phyloP scores from a whole-genome alignment of 139 green algal species.

The Ostreobium quekettii region DNA sequence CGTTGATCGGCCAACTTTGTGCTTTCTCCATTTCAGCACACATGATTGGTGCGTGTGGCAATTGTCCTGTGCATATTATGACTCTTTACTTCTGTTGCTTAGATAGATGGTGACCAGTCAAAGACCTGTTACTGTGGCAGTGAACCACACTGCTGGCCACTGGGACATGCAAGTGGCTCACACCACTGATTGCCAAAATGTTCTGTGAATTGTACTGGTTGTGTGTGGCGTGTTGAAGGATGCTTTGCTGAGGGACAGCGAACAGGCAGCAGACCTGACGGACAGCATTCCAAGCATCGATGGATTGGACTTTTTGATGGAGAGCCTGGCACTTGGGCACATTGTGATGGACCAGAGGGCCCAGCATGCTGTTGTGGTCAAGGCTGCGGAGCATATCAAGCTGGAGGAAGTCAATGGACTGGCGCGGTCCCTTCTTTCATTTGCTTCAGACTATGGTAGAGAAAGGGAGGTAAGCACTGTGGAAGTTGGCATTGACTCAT shows the following conservation, averaged over 20 bases:
- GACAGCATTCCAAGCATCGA: conserved; percentile 76
- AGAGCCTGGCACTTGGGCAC: conserved; percentile 86
- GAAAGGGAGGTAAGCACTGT: conserved; percentile 27
- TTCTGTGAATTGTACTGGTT: too few species aligned
- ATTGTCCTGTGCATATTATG: too few species aligned
- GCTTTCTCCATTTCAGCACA: too few species aligned
- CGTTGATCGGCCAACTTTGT: too few species aligned
- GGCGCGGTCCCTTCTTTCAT: conserved; percentile 71
- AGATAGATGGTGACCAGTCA: too few species aligned
- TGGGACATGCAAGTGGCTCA: too few species aligned
- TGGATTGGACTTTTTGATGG: conserved; percentile 98
- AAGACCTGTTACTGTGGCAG: too few species aligned
- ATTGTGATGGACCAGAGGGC: conserved; percentile 57
- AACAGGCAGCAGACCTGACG: conserved; percentile 45
- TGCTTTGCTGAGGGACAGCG: conserved; percentile 11
- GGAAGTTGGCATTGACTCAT: neutral
- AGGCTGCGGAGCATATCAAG: conserved; percentile 58
- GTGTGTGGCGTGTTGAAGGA: too few species aligned
- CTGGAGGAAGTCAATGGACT: conserved; percentile 75
- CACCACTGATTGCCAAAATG: too few species aligned
- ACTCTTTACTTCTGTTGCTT: too few species aligned
- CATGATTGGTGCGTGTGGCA: too few species aligned
- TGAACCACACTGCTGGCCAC: too few species aligned
- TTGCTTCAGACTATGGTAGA: conserved; percentile 74
- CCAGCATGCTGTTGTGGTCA: conserved; percentile 55